A percentile compares a stretch with the other conserved stretches of the same genome.
Conservation (phyloP, 2,329 filamentous ascomycete genomes). For the Penicillium sumatraense region DNA sequence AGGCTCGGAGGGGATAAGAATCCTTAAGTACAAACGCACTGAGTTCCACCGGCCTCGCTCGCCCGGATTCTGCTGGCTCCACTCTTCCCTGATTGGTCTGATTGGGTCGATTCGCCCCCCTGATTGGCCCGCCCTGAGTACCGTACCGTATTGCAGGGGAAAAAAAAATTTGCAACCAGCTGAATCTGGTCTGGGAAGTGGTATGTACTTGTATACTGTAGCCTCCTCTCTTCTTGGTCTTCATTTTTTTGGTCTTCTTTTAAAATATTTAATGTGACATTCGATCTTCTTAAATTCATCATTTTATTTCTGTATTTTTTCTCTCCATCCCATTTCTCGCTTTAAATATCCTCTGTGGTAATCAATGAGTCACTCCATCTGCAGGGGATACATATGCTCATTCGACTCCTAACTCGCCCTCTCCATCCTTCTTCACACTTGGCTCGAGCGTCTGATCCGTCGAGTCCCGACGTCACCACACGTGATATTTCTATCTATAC, state of each 20-base stretch:
- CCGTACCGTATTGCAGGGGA: constrained; percentile 17
- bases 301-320: background rate
- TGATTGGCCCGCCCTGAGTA: constrained; percentile 17
- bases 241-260: background rate
- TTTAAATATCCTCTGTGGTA: no score
- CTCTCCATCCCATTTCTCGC: no score
- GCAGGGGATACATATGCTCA: constrained; percentile 6
- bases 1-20: constrained; percentile 29
- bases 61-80: constrained; percentile 17
- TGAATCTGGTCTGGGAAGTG: background rate
- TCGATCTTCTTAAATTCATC: background rate
- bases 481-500: constrained; percentile 16
- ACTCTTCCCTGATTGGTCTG: constrained; percentile 21
- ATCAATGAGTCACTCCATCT: constrained; percentile 10
- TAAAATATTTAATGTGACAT: no score
- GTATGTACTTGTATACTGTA: background rate
- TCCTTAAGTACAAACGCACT: constrained; percentile 32
- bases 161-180: constrained; percentile 12
- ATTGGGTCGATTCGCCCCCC: background rate
- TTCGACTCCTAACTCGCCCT: background rate
- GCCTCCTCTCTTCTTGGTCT: background rate
- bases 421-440: constrained; percentile 18
- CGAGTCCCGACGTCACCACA: constrained; percentile 26
- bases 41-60: constrained; percentile 28
- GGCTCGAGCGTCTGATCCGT: constrained; percentile 19